Conservation (phyloP, 768 basidiomycete genomes). For the Pisolithus microcarpus region DNA sequence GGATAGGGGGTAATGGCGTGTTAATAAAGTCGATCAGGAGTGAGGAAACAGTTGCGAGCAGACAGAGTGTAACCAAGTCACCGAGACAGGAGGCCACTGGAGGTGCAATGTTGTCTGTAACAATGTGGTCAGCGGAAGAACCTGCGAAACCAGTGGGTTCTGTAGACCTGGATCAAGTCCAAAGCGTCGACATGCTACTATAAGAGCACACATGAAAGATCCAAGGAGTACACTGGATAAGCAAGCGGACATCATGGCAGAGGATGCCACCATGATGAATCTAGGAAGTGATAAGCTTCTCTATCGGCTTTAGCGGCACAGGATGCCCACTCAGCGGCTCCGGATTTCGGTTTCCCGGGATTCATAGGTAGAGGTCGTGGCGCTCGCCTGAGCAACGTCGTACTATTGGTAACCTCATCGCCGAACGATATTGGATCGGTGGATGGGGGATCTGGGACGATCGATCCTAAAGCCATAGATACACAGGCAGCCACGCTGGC, state of each 20-base stretch:
- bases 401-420: constrained; percentile 7
- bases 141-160: background rate
- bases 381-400: constrained; percentile 12
- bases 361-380: constrained; percentile 19
- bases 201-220: constrained; percentile 84
- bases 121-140: background rate
- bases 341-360: constrained; percentile 28
- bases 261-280: constrained; percentile 68
- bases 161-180: constrained; percentile 76
- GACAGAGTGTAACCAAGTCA: constrained; percentile 82
- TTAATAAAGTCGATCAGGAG: constrained; percentile 59
- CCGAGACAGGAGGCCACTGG: constrained; percentile 90
- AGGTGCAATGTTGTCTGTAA: constrained; percentile 87
- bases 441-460: constrained; percentile 37
- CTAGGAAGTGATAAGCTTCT: constrained; percentile 32
- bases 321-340: constrained; percentile 32
- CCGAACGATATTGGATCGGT: constrained; percentile 4
- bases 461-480: constrained; percentile 62
- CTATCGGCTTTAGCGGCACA: background rate
- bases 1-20: constrained; percentile 54
- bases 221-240: constrained; percentile 75
- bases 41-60: constrained; percentile 71
- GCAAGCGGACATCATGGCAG: constrained; percentile 76
- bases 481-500: constrained; percentile 80
- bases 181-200: constrained; percentile 68